Conservation (phyloP, 2,329 filamentous ascomycete genomes). For the Pestalotiopsis sp. region DNA sequence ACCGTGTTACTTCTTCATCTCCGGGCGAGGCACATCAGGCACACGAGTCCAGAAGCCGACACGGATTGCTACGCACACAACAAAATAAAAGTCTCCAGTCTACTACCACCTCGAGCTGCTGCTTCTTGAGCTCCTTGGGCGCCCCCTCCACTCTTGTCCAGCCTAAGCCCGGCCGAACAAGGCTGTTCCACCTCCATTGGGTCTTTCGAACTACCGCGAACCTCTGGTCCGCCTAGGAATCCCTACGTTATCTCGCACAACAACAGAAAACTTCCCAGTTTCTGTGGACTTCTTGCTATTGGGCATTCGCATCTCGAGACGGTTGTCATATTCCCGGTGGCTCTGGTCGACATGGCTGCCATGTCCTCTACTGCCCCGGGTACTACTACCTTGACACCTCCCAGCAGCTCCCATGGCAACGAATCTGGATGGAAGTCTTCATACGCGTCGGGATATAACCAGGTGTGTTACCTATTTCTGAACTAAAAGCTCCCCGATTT, state of each 20-base stretch:
- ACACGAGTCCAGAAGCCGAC: neutral
- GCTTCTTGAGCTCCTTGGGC: neutral
- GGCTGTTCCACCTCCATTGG: neutral
- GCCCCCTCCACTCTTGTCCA: neutral
- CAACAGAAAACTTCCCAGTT: neutral
- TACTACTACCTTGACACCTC: conserved; percentile 50
- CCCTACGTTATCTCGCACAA: neutral
- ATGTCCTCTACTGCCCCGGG: conserved; percentile 54
- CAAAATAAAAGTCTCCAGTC: neutral
- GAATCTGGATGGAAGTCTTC: conserved; percentile 44
- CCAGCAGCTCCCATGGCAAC: conserved; percentile 52
- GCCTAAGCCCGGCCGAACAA: neutral
- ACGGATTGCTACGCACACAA: neutral
- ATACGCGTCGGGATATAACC: conserved; percentile 25
- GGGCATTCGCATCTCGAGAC: neutral
- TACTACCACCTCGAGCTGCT: neutral
- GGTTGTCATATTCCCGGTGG: conserved; percentile 21
- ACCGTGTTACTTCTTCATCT: conserved; percentile 1
- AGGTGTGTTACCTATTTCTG: conserved; percentile 26
- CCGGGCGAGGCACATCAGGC: neutral
- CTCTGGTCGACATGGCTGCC: conserved; percentile 47
- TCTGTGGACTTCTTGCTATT: neutral
- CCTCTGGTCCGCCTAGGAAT: neutral
- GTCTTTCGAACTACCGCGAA: neutral
- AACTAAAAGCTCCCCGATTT: neutral